A percentile compares a stretch with the other conserved stretches of the same genome.
Evolutionary conservation across 2,329 filamentous ascomycete genomes (phyloP).

Genomic region (Ceratocystis huliohia): DNA sequence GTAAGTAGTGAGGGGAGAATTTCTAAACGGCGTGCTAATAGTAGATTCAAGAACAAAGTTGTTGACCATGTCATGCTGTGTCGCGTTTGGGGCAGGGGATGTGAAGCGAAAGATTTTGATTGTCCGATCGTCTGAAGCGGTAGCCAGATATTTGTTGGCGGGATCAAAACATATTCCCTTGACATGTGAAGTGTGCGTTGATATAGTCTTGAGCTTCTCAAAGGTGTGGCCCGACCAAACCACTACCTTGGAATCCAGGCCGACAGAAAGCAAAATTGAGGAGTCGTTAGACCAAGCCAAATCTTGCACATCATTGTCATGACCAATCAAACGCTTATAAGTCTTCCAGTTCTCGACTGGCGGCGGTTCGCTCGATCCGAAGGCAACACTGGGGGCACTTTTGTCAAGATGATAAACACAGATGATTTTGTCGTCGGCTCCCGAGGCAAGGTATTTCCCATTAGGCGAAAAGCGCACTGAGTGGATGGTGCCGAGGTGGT

Average conservation of each 20-base stretch:
- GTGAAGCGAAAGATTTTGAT: constrained; percentile 97
- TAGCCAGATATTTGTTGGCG: constrained; percentile 98
- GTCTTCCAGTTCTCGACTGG: constrained; percentile 98
- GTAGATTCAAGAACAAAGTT: constrained; percentile 94
- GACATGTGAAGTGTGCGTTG: constrained; percentile 91
- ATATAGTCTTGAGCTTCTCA: constrained; percentile 88
- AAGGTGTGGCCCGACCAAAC: constrained; percentile 98
- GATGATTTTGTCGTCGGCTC: constrained; percentile 97
- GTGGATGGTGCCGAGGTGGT: constrained; percentile 94
- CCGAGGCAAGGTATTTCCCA: constrained; percentile 87
- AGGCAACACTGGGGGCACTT: constrained; percentile 64
- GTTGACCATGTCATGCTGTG: constrained; percentile 86
- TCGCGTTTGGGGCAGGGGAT: constrained; percentile 78
- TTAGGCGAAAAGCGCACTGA: constrained; percentile 94
- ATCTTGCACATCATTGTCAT: constrained; percentile 98
- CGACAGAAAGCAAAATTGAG: constrained; percentile 88
- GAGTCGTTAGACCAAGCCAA: constrained; percentile 94
- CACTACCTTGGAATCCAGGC: constrained; percentile 92
- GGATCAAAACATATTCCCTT: constrained; percentile 98
- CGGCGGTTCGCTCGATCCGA: constrained; percentile 78
- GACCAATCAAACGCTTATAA: constrained; percentile 79
- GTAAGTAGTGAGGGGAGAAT: constrained; percentile 89
- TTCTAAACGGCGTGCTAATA: constrained; percentile 74
- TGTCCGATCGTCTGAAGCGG: constrained; percentile 88
- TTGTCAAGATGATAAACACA: constrained; percentile 89